Percentiles rank a stretch among this genome's conserved stretches.
Conservation (phyloP, 2,329 filamentous ascomycete species). For the Ophiostoma ips region DNA sequence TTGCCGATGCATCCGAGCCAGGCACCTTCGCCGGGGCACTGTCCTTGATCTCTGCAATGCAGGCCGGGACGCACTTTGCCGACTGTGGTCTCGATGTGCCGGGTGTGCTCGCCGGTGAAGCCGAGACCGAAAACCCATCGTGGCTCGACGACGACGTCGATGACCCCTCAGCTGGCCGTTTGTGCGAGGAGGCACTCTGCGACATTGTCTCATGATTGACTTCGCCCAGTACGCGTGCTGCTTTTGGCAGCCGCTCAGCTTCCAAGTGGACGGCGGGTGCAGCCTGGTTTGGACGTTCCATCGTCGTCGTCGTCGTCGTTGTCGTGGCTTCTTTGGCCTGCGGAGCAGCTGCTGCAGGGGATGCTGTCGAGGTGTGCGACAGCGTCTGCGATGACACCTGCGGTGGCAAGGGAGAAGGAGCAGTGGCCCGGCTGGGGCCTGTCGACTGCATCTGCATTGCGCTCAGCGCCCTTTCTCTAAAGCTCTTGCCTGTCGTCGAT, state of each 20-base stretch:
- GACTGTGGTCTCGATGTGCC: slow-evolving; percentile 31
- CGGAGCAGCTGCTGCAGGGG: neutral
- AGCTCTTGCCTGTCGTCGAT: slow-evolving; percentile 7
- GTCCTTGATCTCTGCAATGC: slow-evolving; percentile 12
- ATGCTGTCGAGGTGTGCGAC: neutral
- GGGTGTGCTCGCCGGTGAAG: slow-evolving; percentile 26
- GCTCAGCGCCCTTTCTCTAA: slow-evolving; percentile 10
- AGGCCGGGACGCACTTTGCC: slow-evolving; percentile 20
- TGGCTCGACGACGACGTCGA: slow-evolving; percentile 29
- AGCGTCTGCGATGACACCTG: neutral
- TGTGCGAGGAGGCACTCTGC: neutral
- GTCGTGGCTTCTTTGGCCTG: neutral
- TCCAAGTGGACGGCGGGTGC: neutral
- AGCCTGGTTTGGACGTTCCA: too few relatives aligned
- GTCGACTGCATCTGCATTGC: slow-evolving; percentile 5
- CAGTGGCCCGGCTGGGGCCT: neutral
- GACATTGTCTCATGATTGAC: slow-evolving; percentile 5
- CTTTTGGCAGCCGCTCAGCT: slow-evolving; percentile 6
- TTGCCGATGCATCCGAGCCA: too few relatives aligned
- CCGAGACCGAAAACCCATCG: slow-evolving; percentile 23
- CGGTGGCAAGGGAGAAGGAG: neutral
- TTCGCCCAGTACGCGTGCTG: slow-evolving; percentile 8
- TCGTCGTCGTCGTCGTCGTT: neutral
- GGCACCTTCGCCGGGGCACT: too few relatives aligned
- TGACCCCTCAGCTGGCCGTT: slow-evolving; percentile 16